phyloP scores from a whole-genome alignment of 257 asterid genomes.

The Primulina eburnea region DNA sequence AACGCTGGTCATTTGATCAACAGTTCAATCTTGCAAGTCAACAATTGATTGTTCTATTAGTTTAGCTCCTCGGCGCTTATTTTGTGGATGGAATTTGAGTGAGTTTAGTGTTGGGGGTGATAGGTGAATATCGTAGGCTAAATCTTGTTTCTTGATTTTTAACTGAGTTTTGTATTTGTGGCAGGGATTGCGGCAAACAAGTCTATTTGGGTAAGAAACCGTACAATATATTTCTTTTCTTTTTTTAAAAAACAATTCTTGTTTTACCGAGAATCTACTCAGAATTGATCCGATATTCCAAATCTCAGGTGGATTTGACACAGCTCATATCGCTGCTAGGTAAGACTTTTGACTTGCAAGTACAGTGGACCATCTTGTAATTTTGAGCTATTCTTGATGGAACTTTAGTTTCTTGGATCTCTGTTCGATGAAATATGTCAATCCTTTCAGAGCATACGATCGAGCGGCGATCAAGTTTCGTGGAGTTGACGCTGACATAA shows the following conservation, averaged over 20 bases:
- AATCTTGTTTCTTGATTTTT: slow-evolving; percentile 14
- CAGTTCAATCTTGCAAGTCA: background rate
- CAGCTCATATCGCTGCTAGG: slow-evolving; percentile 98
- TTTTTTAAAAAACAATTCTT: background rate
- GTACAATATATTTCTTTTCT: background rate
- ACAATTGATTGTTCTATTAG: too few species aligned
- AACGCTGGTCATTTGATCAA: slow-evolving; percentile 5
- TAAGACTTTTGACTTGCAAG: slow-evolving; percentile 23
- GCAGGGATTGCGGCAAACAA: slow-evolving; percentile 99
- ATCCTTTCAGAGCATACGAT: slow-evolving; percentile 64
- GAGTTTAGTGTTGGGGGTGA: background rate
- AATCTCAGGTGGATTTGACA: slow-evolving; percentile 86
- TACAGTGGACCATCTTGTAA: background rate
- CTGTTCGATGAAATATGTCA: slow-evolving; percentile 8
- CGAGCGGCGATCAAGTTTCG: slow-evolving; percentile 88
- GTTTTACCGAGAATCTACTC: background rate
- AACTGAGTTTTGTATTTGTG: slow-evolving; percentile 28
- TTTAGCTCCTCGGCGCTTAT: background rate
- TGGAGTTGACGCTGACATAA: slow-evolving; percentile 84
- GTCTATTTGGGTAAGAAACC: slow-evolving; percentile 71
- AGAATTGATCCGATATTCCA: slow-evolving; percentile 1
- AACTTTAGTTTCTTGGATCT: slow-evolving; percentile 2
- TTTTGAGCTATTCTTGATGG: slow-evolving; percentile 17
- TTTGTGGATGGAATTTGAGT: slow-evolving; percentile 12
- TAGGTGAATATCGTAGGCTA: background rate